These are phyloP conservation scores for Aspergillus pseudotamarii DNA, from an alignment of 2,329 filamentous ascomycete species.

Conservation along the genomic window DNA sequence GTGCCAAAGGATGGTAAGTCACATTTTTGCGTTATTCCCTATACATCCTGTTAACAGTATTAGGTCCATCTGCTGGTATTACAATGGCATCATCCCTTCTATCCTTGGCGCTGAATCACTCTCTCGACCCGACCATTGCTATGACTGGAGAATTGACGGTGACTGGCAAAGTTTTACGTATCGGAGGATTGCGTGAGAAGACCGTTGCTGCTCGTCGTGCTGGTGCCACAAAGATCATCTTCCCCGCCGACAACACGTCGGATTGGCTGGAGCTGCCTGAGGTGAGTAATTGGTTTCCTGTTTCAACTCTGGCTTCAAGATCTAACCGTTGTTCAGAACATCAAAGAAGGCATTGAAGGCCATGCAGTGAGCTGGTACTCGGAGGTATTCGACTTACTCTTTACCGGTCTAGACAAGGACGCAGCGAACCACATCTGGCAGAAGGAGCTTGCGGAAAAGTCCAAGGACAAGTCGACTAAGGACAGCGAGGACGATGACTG, in stretches of 20 bases:
- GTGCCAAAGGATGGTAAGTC: conserved; percentile 81
- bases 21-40: conserved; percentile 7
- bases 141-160: conserved; percentile 98
- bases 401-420: conserved; percentile 75
- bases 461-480: conserved; percentile 50
- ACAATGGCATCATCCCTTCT: conserved; percentile 97
- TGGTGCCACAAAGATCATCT: conserved; percentile 90
- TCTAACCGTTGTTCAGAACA: conserved; percentile 67
- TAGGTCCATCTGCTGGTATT: conserved; percentile 81
- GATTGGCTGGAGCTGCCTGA: conserved; percentile 97
- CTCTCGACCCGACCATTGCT: conserved; percentile 82
- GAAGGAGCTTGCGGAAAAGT: conserved; percentile 60
- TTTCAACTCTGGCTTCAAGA: conserved; percentile 10
- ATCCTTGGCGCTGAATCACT: conserved; percentile 76
- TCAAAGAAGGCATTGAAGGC: conserved; percentile 94
- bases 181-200: conserved; percentile 94
- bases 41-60: conserved; percentile 12
- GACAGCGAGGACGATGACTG: conserved; percentile 31
- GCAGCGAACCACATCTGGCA: conserved; percentile 75
- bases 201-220: conserved; percentile 92
- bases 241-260: conserved; percentile 91
- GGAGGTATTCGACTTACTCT: conserved; percentile 90
- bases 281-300: conserved; percentile 60
- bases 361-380: conserved; percentile 90
- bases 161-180: conserved; percentile 93